Base-by-base conservation (phyloP, 208 protist species). In the Leishmania martiniquensis region DNA sequence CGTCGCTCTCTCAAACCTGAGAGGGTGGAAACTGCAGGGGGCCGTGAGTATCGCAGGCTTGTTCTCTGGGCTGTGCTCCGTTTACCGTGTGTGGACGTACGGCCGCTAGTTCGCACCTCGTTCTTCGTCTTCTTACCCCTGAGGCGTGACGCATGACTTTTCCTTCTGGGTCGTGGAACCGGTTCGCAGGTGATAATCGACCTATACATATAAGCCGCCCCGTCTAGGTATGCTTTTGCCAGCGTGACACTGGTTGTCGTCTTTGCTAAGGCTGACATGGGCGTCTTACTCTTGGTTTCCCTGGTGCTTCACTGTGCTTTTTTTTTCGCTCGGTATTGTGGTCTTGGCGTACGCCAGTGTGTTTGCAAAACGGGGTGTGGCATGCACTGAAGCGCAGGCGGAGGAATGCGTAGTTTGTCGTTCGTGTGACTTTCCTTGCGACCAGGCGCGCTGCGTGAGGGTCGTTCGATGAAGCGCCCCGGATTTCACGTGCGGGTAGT, bases 41-140 rank as follows among this genome's bases (percentile, higher is more conserved):
- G 73, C 86, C 3, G 86, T 94, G n/a, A 96, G 91, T 72, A 76
- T 92, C 22, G 91, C 89, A 7, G 94, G 94, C 68, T 84, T 97
- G 32, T 86, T 94, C 51, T 97, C 94, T 51, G 94, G 92, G 1
- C 80, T 97, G 66, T 92, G 91, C 51, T 97, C 94, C 0, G 86
- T 97, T n/a, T 97, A 97, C 71, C 88, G 94, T 51, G 94, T 97
- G 12, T 97, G 94, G 94, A 96, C 94, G 5, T 97, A 97, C 78
- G 94, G 94, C 12, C 89, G 94, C 34, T 97, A 60, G 52, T 32
- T 9, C 44, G 37, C 22, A 39, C 20, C 63, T 68, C 25, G n/a
- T 1, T 25, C 37, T 17, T 42, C 12, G 9, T 29, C 63, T 10
- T 3, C 25, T 7, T 10, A 13, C 63, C 25, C 5, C 4, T 67